phyloP scores from a whole-genome alignment of 441 rosid species.

The Jatropha podagrica region DNA sequence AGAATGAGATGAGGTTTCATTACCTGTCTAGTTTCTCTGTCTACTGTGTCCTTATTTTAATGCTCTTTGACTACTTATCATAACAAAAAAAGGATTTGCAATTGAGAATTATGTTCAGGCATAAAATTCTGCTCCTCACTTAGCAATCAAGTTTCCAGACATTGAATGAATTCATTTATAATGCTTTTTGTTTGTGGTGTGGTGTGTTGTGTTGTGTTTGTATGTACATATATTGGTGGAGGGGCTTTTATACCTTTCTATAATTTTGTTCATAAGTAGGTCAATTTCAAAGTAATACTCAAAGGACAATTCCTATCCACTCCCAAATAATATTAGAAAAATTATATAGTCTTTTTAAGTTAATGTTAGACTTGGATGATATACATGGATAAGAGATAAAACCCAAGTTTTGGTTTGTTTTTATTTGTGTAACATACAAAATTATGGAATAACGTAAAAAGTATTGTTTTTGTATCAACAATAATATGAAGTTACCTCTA shows the following conservation, averaged over 20 bases:
- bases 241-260: background rate
- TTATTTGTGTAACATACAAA: background rate
- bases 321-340: too few species aligned
- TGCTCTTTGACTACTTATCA: background rate
- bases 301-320: background rate
- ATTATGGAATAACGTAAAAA: background rate
- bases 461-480: slow-evolving; percentile 5
- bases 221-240: background rate
- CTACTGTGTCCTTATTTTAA: background rate
- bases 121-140: background rate
- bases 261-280: background rate
- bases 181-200: background rate
- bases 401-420: background rate
- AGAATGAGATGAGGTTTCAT: background rate
- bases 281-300: background rate
- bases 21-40: background rate
- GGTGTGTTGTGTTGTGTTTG: background rate
- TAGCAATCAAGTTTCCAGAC: background rate
- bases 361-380: background rate
- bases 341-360: background rate
- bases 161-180: background rate
- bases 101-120: background rate
- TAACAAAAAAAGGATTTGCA: background rate
- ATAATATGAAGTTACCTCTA: slow-evolving; percentile 8
- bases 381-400: background rate